Conservation (phyloP, 176 grass and related monocot genomes). For the Eremochloa ophiuroides region DNA sequence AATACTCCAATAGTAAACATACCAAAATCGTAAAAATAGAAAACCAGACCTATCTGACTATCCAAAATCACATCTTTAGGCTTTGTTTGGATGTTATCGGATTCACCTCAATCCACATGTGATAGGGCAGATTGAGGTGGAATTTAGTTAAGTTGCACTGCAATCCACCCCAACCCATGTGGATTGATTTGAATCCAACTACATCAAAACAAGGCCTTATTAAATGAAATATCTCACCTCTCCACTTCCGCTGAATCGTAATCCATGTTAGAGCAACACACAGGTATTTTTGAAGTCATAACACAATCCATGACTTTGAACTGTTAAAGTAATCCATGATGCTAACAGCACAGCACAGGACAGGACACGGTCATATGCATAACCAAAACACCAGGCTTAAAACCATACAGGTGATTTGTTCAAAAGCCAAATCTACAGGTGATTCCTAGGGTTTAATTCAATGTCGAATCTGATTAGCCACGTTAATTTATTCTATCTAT, state of each 20-base stretch:
- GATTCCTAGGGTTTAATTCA: background rate
- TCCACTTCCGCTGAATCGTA: background rate
- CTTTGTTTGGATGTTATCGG: no score
- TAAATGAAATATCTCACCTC: background rate
- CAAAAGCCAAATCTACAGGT: background rate
- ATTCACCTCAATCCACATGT: no score
- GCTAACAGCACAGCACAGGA: background rate
- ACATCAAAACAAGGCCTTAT: no score
- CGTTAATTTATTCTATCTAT: background rate
- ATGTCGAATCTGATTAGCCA: background rate
- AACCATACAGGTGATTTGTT: background rate
- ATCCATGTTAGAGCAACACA: background rate
- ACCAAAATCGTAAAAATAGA: background rate
- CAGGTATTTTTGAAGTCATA: background rate
- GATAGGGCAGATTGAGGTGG: no score
- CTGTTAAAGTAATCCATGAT: background rate
- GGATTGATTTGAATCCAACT: no score
- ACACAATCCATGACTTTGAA: background rate
- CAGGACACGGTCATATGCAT: background rate
- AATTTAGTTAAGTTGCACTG: no score
- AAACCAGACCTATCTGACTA: background rate
- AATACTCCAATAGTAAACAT: background rate
- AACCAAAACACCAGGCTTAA: background rate
- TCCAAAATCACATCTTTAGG: background rate
- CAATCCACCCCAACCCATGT: no score